Evolutionary conservation across 148 eudicot species (phyloP), one percentile per base, ranked within the genome.

Genomic region (Beta vulgaris): DNA sequence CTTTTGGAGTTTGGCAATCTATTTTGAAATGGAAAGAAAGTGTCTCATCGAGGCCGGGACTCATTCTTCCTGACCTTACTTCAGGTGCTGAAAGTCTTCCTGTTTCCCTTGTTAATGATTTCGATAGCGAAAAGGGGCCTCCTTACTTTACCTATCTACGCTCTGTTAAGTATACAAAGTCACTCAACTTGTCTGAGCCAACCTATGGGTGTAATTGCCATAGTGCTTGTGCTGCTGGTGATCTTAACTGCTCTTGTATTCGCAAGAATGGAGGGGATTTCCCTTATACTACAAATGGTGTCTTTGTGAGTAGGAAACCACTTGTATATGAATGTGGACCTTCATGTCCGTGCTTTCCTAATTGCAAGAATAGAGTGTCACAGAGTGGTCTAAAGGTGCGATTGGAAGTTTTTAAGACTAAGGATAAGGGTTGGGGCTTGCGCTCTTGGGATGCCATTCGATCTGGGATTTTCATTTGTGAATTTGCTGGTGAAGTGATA

Each of bases 381-480:
- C 98, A 94, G 55, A 63, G 75, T 44, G 97, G 98, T 59, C 70
- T 90, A 5, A 91, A 85, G 82, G 74, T 78, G 58, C 90, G 88
- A 48, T 73, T 94, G 6, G 97, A 94, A 79, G 98, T 94, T 15
- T 94, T 94, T 74, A 92, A 85, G 81, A 91, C 98, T 54, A 88
- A 81, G 85, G 84, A 89, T 70, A 88, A 72, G 80, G 98, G 97
- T 34, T 91, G 97, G 97, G 93, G 97, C 44, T 79, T 91, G 82
- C 84, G 97, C 72, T 84, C 93, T 5, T 91, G 91, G 91, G 97
- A 91, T 79, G 88, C 97, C 14, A 88, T 91, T 39, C 89, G 97
- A 54, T 82, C 85, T 5, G 97, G 97, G 43, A 72, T 84, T 39
- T 91, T 86, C 79, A 84, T 91, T 19, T 91, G 93, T 76, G 97